These are phyloP conservation scores for Singerocomus inundabilis DNA, from an alignment of 1,284 basidiomycete genomes.

Conservation along the genomic window DNA sequence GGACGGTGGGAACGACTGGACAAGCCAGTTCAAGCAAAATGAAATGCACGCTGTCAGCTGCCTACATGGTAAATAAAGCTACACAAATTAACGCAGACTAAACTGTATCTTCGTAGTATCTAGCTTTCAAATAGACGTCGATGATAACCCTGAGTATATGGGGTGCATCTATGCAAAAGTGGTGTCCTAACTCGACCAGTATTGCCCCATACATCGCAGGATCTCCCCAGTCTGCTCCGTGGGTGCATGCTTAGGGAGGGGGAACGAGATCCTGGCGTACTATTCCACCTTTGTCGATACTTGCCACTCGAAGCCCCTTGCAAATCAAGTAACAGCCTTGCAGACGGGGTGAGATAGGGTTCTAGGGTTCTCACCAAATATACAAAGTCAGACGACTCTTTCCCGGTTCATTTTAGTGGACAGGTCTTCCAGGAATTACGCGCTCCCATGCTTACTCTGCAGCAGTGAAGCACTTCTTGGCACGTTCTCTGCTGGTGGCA, in stretches of 20 bases:
- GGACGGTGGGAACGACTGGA: constrained; percentile 12
- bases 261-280: constrained; percentile 40
- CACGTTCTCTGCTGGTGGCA: constrained; percentile 41
- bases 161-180: constrained; percentile 43
- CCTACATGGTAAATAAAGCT: not conserved
- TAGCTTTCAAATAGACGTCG: too few relatives aligned
- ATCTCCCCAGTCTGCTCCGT: constrained; percentile 51
- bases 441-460: constrained; percentile 43
- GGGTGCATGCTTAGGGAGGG: constrained; percentile 19
- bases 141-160: not conserved
- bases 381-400: constrained; percentile 64
- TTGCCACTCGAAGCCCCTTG: constrained; percentile 46
- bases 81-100: not conserved
- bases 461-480: constrained; percentile 37
- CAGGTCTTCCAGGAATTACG: constrained; percentile 43
- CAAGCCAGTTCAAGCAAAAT: not conserved
- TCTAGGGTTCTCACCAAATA: constrained; percentile 54
- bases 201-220: constrained; percentile 66
- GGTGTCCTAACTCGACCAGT: constrained; percentile 65
- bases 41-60: not conserved
- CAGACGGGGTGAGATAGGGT: not conserved
- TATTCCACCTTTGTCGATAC: constrained; percentile 43
- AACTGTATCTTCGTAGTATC: not conserved
- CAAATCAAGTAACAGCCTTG: not conserved
- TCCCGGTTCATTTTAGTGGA: constrained; percentile 51